phyloP scores from a whole-genome alignment of 345 rosid species.

The Eucalyptus sp. region DNA sequence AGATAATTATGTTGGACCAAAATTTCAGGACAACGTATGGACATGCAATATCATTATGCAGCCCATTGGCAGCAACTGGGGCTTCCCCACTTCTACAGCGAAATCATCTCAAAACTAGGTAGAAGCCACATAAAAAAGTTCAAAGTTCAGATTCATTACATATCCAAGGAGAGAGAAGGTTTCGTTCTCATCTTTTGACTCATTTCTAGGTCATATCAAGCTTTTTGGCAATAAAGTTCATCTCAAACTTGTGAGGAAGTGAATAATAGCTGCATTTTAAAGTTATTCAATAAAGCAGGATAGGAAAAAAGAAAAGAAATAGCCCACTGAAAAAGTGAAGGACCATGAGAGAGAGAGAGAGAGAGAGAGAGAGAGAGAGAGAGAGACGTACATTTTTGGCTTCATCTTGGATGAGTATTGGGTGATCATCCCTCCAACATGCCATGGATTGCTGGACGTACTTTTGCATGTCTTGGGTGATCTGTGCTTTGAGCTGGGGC shows the following conservation, averaged over 20 bases:
- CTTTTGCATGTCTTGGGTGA: conserved; percentile 66
- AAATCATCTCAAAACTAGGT: conserved; percentile 5
- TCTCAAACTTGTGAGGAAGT: neutral
- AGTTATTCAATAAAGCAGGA: neutral
- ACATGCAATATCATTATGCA: conserved; percentile 19
- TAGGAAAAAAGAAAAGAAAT: neutral
- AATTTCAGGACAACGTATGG: conserved; percentile 22
- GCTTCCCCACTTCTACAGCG: neutral
- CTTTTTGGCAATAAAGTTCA: neutral
- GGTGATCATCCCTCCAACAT: conserved; percentile 51
- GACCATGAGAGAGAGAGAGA: neutral
- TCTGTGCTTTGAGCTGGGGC: conserved; percentile 69
- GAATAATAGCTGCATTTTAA: neutral
- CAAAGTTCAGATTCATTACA: conserved; percentile 9
- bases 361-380: neutral
- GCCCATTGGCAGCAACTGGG: conserved; percentile 15
- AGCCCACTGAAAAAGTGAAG: neutral
- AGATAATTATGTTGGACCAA: conserved; percentile 15
- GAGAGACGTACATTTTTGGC: conserved; percentile 43
- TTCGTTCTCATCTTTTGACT: neutral
- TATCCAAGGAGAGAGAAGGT: neutral
- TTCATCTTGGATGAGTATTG: conserved; percentile 72
- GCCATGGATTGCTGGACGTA: conserved; percentile 65
- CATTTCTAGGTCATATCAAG: neutral
- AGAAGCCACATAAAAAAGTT: conserved; percentile 16